Evolutionary conservation across 768 basidiomycete species (phyloP).

Genomic region (Rhodotorula taiwanensis): DNA sequence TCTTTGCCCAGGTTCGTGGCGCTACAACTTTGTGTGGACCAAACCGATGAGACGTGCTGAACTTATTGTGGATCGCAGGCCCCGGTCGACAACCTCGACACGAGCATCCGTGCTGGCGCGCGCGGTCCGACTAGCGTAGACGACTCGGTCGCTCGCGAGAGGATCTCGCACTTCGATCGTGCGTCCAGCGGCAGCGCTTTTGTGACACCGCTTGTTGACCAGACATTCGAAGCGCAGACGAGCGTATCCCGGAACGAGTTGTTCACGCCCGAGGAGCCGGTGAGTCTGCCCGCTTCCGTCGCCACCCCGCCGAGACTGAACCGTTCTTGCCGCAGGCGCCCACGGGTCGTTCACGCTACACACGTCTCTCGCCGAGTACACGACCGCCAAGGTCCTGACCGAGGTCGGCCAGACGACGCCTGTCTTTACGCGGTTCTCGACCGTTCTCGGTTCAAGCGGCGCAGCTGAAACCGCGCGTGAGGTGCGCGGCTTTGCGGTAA

Average conservation of each 20-base stretch:
- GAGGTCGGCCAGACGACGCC: constrained; percentile 55
- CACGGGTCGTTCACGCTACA: constrained; percentile 79
- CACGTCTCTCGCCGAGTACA: constrained; percentile 62
- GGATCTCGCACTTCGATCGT: constrained; percentile 35
- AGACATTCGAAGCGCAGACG: constrained; percentile 53
- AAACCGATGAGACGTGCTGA: too few species aligned
- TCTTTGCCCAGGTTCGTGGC: constrained; percentile 4
- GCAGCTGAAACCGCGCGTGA: constrained; percentile 60
- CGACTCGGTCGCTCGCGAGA: constrained; percentile 45
- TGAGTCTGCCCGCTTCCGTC: too few species aligned
- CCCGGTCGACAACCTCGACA: constrained; percentile 38
- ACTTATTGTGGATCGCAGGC: too few species aligned
- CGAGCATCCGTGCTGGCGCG: constrained; percentile 48
- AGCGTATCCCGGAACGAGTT: constrained; percentile 64
- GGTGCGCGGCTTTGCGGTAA: constrained; percentile 75
- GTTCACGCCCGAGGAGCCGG: constrained; percentile 48
- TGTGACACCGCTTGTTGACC: too few species aligned
- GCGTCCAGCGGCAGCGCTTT: background rate
- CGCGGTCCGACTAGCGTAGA: constrained; percentile 69
- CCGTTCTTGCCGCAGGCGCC: too few species aligned
- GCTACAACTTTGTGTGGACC: too few species aligned
- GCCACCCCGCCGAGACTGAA: background rate
- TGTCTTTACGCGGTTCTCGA: constrained; percentile 75
- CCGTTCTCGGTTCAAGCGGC: constrained; percentile 55
- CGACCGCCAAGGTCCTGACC: constrained; percentile 51